Percentiles rank a stretch among this genome's conserved stretches.
These are phyloP conservation scores for Coemansia sp. DNA, from an alignment of 192 early-diverging fungal genomes.

Conservation along the genomic window DNA sequence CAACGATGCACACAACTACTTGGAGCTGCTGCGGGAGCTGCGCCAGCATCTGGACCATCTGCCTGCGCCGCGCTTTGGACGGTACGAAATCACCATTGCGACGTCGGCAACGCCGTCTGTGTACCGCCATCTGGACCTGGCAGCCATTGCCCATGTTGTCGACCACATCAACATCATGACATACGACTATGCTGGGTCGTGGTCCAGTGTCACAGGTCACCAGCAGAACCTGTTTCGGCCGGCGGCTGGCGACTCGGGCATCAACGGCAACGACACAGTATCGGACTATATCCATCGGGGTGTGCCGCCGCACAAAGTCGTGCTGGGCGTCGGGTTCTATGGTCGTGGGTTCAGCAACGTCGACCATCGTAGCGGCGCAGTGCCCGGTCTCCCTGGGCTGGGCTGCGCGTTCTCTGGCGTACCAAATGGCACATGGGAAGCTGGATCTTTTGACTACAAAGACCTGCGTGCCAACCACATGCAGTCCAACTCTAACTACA, in stretches of 20 bases:
- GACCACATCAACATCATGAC: constrained; percentile 92
- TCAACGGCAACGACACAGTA: constrained; percentile 68
- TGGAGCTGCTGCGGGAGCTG: constrained; percentile 69
- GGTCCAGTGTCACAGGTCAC: constrained; percentile 72
- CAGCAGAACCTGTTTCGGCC: constrained; percentile 81
- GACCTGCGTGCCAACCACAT: constrained; percentile 53
- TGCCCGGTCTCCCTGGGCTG: constrained; percentile 49
- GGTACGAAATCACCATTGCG: constrained; percentile 68
- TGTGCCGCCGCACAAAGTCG: constrained; percentile 79
- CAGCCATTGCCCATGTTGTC: constrained; percentile 63
- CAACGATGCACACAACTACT: constrained; percentile 80
- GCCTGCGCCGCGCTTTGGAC: constrained; percentile 38
- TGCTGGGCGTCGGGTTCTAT: constrained; percentile 90
- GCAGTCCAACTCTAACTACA: constrained; percentile 58
- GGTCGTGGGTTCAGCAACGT: constrained; percentile 92
- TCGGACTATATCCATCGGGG: constrained; percentile 68
- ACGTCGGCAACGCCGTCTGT: constrained; percentile 63
- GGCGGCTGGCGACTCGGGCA: constrained; percentile 58
- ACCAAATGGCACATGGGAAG: constrained; percentile 84
- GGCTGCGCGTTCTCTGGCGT: constrained; percentile 66
- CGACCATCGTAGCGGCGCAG: constrained; percentile 50
- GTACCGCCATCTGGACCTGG: constrained; percentile 64
- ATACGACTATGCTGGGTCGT: constrained; percentile 74
- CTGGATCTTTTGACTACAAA: constrained; percentile 91
- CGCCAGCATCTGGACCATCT: constrained; percentile 63